These are phyloP conservation scores for Colletotrichum liriopes DNA, from an alignment of 2,329 filamentous ascomycete genomes.

Conservation along the genomic window DNA sequence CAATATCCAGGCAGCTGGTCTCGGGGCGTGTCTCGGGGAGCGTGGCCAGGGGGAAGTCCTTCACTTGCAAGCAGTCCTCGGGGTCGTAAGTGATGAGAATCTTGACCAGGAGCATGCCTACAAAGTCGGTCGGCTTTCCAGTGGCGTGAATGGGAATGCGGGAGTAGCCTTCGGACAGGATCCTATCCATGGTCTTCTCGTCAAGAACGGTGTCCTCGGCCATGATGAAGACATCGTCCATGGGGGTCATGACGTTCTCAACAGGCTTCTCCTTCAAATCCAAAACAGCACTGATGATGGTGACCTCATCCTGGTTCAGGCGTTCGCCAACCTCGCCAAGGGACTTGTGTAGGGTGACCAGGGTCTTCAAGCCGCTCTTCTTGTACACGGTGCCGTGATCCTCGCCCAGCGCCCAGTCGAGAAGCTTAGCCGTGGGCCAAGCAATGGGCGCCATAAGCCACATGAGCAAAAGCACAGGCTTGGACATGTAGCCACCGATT, in stretches of 20 bases:
- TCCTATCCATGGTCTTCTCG: constrained; percentile 93
- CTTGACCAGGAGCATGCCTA: constrained; percentile 98
- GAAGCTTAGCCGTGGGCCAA: constrained; percentile 95
- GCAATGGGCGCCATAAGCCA: constrained; percentile 91
- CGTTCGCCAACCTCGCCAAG: constrained; percentile 89
- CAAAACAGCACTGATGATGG: constrained; percentile 96
- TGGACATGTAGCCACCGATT: constrained; percentile 95
- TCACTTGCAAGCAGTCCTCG: constrained; percentile 88
- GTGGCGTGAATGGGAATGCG: constrained; percentile 94
- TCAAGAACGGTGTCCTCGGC: constrained; percentile 95
- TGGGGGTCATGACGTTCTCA: constrained; percentile 97
- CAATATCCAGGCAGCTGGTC: constrained; percentile 97
- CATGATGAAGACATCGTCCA: constrained; percentile 97
- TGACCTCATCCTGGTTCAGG: constrained; percentile 97
- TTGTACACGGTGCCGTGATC: constrained; percentile 97
- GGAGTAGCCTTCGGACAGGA: constrained; percentile 94
- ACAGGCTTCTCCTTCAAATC: constrained; percentile 98
- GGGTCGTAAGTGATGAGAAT: constrained; percentile 99
- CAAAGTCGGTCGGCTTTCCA: constrained; percentile 88
- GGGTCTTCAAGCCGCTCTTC: constrained; percentile 95
- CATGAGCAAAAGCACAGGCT: constrained; percentile 90
- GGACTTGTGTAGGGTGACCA: constrained; percentile 95
- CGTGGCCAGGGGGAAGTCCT: constrained; percentile 93
- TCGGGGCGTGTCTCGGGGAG: constrained; percentile 95
- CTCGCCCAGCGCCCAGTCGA: constrained; percentile 91